A percentile compares a stretch with the other conserved stretches of the same genome.
phyloP scores from a whole-genome alignment of 768 basidiomycete species.

The Lactarius evosmus region DNA sequence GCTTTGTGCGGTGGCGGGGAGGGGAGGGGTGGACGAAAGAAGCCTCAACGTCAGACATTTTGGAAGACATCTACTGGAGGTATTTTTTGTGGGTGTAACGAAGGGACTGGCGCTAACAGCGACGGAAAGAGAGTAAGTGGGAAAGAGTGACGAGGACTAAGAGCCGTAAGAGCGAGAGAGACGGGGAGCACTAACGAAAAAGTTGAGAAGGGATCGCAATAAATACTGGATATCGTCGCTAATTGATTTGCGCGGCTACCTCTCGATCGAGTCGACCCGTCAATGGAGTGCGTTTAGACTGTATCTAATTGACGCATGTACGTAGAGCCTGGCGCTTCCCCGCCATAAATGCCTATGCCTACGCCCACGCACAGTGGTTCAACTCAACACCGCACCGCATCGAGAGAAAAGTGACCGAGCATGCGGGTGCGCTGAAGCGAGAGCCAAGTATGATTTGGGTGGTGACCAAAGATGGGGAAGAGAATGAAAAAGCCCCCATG shows the following conservation, averaged over 20 bases:
- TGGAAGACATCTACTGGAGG: conserved; percentile 10
- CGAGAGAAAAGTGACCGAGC: neutral
- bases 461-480: too few relatives aligned
- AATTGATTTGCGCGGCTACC: neutral
- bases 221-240: neutral
- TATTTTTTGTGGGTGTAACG: neutral
- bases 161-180: neutral
- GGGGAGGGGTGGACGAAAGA: neutral
- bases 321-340: neutral
- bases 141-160: neutral
- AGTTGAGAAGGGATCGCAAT: neutral
- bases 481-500: too few relatives aligned
- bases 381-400: neutral
- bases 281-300: neutral
- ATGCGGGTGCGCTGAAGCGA: neutral
- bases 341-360: neutral
- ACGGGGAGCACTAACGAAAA: neutral
- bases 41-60: conserved; percentile 17
- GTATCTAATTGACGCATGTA: neutral
- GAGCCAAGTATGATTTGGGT: too few relatives aligned
- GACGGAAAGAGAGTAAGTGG: neutral
- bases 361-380: neutral
- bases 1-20: conserved; percentile 4
- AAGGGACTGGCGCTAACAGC: neutral
- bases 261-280: neutral